A percentile compares a stretch with the other conserved stretches of the same genome.
Conservation (phyloP, 1,139 yeast species). For the Yarrowia galli region DNA sequence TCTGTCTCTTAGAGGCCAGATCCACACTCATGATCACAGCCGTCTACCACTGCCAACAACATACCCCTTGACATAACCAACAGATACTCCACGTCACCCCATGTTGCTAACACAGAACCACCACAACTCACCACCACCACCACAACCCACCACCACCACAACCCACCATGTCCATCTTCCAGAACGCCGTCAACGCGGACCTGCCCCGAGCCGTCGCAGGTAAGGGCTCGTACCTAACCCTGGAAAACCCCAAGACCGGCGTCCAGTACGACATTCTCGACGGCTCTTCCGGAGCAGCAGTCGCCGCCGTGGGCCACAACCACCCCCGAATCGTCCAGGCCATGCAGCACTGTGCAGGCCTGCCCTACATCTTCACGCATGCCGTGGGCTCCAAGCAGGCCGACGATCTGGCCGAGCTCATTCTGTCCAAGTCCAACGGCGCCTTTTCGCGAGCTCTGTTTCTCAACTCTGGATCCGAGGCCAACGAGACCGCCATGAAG, state of each 20-base stretch:
- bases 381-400: conserved; percentile 56
- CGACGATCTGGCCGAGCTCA: conserved; percentile 61
- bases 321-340: conserved; percentile 61
- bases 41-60: too few relatives aligned
- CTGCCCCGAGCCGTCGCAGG: conserved; percentile 58
- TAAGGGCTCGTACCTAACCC: conserved; percentile 58
- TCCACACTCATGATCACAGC: too few relatives aligned
- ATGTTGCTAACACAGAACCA: not conserved
- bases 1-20: too few relatives aligned
- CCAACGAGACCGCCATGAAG: conserved; percentile 63
- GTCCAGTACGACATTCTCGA: conserved; percentile 56
- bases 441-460: conserved; percentile 63
- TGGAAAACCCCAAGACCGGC: conserved; percentile 59
- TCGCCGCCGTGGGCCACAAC: conserved; percentile 66
- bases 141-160: not conserved
- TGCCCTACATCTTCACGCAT: conserved; percentile 59
- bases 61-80: not conserved
- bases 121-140: not conserved
- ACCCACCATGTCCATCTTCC: conserved; percentile 34
- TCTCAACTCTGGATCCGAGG: conserved; percentile 68
- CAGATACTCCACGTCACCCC: too few relatives aligned
- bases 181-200: conserved; percentile 51
- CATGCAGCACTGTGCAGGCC: conserved; percentile 59
- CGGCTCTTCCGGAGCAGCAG: conserved; percentile 72
- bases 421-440: conserved; percentile 61